Evolutionary conservation across 2,329 filamentous ascomycete species (phyloP), one percentile per base, ranked within the genome.

Genomic region (Pseudopyrenochaeta lycopersici): DNA sequence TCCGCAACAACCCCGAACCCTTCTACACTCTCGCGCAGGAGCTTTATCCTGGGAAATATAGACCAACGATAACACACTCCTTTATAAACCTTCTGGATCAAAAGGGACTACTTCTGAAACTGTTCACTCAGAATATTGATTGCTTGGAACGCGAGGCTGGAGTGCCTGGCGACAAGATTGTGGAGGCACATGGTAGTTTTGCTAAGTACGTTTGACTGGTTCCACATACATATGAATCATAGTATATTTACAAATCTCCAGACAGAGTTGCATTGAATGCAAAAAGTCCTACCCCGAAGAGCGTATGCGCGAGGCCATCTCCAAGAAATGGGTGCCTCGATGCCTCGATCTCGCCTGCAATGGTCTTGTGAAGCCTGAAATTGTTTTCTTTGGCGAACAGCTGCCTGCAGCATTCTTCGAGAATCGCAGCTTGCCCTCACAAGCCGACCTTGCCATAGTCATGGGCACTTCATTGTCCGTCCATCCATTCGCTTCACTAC

Each of bases 111-210:
- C 80, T 99, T 20, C 80, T 89, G 62, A 95, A 92, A 81, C 85
- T 95, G 47, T 99, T 98, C 76, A 97, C 95, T 0, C 95, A 99
- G 72, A 99, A 99, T 71, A 98, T 99, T 63, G 95, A 99, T 78
- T 97, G 92, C 68, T 83, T 99, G 11, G 95, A 99, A 77, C 86
- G 93, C 18, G 84, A 86, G 63, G 95, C 94, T 11, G 95, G 95
- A 21, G 88, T 99, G 1, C 90, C 92, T 0, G 83, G 80, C 0
- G 87, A 94, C 2, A 88, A 85, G 75, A 93, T 99, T 44, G 83
- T 99, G 29, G 94, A 98, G 77, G 95, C 95, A 0, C 95, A 99
- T 74, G 95, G 95, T 40, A 97, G 92, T 73, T 99, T 98, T 73
- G 94, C 94, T 18, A 63, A 58, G 64, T 71, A 46, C 29, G 54